phyloP scores from a whole-genome alignment of 352 stramenopile species.

The Phytophthora agathidicida region DNA sequence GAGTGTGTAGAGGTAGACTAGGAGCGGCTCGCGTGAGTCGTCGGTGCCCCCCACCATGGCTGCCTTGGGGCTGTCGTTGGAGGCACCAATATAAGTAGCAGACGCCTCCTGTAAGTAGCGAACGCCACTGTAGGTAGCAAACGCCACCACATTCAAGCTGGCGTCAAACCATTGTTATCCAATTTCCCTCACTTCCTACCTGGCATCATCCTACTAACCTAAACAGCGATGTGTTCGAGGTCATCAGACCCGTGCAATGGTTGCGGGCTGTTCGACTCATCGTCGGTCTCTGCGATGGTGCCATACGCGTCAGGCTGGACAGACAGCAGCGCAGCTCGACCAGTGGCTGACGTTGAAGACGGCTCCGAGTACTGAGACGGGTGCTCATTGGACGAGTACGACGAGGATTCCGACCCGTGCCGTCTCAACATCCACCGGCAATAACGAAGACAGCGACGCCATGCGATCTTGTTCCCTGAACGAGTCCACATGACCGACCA shows the following conservation, averaged over 20 bases:
- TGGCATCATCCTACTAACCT: conserved; percentile 11
- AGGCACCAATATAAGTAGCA: no score
- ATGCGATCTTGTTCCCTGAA: conserved; percentile 54
- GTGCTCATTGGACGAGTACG: conserved; percentile 51
- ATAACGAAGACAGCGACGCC: conserved; percentile 50
- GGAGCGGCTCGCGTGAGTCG: no score
- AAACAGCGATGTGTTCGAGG: conserved; percentile 39
- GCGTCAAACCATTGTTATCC: not conserved
- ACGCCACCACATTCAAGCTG: conserved; percentile 12
- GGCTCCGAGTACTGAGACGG: conserved; percentile 36
- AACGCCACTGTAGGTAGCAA: no score
- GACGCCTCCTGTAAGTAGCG: no score
- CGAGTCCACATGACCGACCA: conserved; percentile 39
- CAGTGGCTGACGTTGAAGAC: conserved; percentile 41
- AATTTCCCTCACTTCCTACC: conserved; percentile 11
- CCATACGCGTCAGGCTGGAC: conserved; percentile 41
- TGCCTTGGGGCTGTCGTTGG: no score
- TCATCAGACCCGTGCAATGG: conserved; percentile 35
- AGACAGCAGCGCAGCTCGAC: conserved; percentile 43
- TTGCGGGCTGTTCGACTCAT: conserved; percentile 37
- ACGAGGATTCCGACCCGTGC: conserved; percentile 48
- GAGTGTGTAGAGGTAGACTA: no score
- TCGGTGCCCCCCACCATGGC: no score
- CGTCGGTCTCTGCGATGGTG: conserved; percentile 40
- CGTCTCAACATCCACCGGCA: conserved; percentile 42